phyloP scores from a whole-genome alignment of 108 stramenopile species.

The Cafeteria roenbergensis region DNA sequence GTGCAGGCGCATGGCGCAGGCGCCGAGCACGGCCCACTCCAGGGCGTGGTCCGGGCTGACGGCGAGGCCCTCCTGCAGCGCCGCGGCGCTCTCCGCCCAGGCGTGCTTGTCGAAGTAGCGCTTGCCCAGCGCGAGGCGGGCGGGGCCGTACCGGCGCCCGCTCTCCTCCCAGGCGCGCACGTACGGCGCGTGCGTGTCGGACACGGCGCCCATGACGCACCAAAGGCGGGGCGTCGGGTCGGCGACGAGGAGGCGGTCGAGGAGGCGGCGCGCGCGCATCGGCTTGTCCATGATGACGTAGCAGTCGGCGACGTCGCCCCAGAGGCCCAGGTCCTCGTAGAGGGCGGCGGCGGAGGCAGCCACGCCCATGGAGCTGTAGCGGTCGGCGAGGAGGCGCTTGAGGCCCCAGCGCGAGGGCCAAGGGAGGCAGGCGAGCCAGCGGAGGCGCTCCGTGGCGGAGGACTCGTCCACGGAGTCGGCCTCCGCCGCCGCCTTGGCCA shows the following conservation, averaged over 20 bases:
- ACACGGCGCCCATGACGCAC: slow-evolving; percentile 74
- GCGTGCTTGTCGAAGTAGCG: slow-evolving; percentile 57
- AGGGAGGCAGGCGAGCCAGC: slow-evolving; percentile 64
- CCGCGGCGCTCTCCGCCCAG: slow-evolving; percentile 40
- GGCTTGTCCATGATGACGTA: slow-evolving; percentile 68
- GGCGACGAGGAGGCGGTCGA: slow-evolving; percentile 55
- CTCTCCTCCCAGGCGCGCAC: slow-evolving; percentile 69
- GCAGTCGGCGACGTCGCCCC: slow-evolving; percentile 95
- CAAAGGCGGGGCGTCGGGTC: slow-evolving; percentile 69
- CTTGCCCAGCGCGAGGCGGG: slow-evolving; percentile 56
- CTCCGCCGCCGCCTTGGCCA: slow-evolving; percentile 1
- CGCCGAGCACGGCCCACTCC: slow-evolving; percentile 78
- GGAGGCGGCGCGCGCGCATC: slow-evolving; percentile 66
- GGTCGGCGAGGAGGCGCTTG: slow-evolving; percentile 71
- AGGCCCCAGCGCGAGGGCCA: slow-evolving; percentile 85
- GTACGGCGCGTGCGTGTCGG: slow-evolving; percentile 58
- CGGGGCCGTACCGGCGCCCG: slow-evolving; percentile 43
- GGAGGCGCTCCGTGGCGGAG: slow-evolving; percentile 66
- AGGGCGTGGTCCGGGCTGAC: slow-evolving; percentile 65
- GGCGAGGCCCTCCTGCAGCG: slow-evolving; percentile 52
- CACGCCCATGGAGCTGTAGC: slow-evolving; percentile 71
- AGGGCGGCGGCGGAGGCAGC: slow-evolving; percentile 76
- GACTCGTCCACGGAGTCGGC: slow-evolving; percentile 80
- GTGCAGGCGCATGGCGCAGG: slow-evolving; percentile 65
- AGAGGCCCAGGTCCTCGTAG: slow-evolving; percentile 78